phyloP scores from a whole-genome alignment of 2,329 filamentous ascomycete genomes.

The Aspergillus candidus region DNA sequence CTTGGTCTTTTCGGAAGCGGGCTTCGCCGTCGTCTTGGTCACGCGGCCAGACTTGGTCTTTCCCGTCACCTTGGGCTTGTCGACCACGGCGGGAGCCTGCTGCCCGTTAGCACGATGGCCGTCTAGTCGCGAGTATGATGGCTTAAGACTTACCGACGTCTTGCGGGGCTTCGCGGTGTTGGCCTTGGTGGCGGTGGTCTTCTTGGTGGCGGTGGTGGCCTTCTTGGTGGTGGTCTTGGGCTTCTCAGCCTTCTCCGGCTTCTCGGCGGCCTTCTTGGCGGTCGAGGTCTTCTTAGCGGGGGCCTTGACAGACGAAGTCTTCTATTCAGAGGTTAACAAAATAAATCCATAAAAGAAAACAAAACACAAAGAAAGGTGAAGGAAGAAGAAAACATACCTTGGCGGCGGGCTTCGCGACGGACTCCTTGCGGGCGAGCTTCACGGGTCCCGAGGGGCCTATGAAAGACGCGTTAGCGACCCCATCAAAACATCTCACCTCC shows the following conservation, averaged over 20 bases:
- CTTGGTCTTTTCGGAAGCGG: constrained; percentile 39
- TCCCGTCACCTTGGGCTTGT: constrained; percentile 63
- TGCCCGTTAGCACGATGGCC: constrained; percentile 16
- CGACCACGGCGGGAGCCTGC: constrained; percentile 60
- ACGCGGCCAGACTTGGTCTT: constrained; percentile 87
- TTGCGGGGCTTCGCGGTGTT: constrained; percentile 52
- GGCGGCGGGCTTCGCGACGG: constrained; percentile 39
- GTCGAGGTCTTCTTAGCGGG: constrained; percentile 14
- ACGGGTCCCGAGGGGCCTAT: constrained; percentile 77
- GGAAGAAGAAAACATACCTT: constrained; percentile 20
- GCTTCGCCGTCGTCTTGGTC: constrained; percentile 57
- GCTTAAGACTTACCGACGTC: constrained; percentile 29
- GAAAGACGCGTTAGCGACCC: constrained; percentile 23
- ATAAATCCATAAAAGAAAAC: neutral
- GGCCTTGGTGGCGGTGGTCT: constrained; percentile 49
- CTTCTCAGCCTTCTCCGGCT: constrained; percentile 40
- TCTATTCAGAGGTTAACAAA: constrained; percentile 4
- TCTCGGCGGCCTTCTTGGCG: constrained; percentile 44
- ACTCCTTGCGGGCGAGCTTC: constrained; percentile 81
- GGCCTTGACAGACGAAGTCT: constrained; percentile 15
- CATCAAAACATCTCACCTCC: neutral
- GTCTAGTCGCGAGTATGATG: neutral
- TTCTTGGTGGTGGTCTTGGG: constrained; percentile 45
- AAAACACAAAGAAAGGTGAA: neutral
- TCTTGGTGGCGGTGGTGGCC: constrained; percentile 32